A percentile compares a stretch with the other conserved stretches of the same genome.
Conservation (phyloP, 2,329 filamentous ascomycete species). For the Aspergillus sp. region DNA sequence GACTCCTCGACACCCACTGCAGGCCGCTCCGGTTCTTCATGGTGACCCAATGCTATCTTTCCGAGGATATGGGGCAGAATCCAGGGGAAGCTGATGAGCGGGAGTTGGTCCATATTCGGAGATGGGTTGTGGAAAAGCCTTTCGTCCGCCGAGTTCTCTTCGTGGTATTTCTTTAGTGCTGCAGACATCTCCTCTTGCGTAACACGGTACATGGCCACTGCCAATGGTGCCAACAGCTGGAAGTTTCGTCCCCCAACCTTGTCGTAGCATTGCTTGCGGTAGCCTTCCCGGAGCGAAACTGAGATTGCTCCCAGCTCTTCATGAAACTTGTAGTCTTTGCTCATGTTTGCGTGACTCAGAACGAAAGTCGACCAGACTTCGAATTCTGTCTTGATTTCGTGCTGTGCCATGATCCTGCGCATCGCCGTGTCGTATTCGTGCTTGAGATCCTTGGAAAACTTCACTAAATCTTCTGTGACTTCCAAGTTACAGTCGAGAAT, state of each 20-base stretch:
- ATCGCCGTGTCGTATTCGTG: constrained; percentile 67
- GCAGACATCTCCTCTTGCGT: constrained; percentile 62
- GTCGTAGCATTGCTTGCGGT: constrained; percentile 57
- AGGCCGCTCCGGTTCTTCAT: constrained; percentile 14
- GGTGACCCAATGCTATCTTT: constrained; percentile 51
- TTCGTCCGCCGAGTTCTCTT: constrained; percentile 12
- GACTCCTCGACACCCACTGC: not conserved
- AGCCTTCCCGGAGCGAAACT: constrained; percentile 57
- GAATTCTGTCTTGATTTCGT: constrained; percentile 77
- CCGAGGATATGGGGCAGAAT: constrained; percentile 68
- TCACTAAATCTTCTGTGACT: constrained; percentile 48
- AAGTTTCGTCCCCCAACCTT: constrained; percentile 55
- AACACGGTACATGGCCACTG: constrained; percentile 80
- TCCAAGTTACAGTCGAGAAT: constrained; percentile 56
- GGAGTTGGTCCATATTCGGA: constrained; percentile 45
- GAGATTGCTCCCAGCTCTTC: constrained; percentile 71
- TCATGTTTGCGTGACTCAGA: constrained; percentile 62
- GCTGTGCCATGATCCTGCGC: constrained; percentile 72
- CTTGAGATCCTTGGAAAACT: constrained; percentile 60
- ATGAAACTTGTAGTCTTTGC: constrained; percentile 74
- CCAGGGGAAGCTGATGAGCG: constrained; percentile 92
- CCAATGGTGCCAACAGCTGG: constrained; percentile 58
- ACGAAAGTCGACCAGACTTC: constrained; percentile 87
- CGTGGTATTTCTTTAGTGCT: constrained; percentile 46
- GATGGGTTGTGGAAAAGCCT: constrained; percentile 6